These are phyloP conservation scores for Nepenthes mirabilis DNA, from an alignment of 148 eudicot genomes.

Conservation along the genomic window DNA sequence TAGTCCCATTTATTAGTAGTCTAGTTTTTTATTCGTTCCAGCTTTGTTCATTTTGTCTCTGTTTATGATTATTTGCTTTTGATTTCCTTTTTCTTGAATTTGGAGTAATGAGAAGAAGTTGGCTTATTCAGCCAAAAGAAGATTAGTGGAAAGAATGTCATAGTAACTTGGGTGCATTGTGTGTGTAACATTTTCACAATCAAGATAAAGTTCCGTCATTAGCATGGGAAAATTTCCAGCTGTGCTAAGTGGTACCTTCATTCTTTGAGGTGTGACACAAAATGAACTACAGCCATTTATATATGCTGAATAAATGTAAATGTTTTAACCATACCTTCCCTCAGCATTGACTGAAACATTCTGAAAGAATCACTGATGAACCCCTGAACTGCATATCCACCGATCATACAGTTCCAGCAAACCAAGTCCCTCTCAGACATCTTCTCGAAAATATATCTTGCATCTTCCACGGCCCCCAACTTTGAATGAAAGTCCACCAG, in stretches of 20 bases:
- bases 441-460: constrained; percentile 16
- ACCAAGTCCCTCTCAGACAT: constrained; percentile 30
- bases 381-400: constrained; percentile 23
- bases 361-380: constrained; percentile 9
- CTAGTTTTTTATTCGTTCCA: too few relatives aligned
- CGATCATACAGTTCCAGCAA: constrained; percentile 33
- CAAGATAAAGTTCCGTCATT: too few relatives aligned
- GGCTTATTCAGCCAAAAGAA: too few relatives aligned
- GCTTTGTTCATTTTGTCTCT: too few relatives aligned
- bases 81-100: too few relatives aligned
- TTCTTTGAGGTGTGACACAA: background rate
- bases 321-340: constrained; percentile 14
- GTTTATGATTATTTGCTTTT: too few relatives aligned
- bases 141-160: too few relatives aligned
- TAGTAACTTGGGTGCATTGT: too few relatives aligned
- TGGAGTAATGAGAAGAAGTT: too few relatives aligned
- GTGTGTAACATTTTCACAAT: too few relatives aligned
- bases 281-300: background rate
- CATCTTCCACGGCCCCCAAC: constrained; percentile 27
- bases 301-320: background rate
- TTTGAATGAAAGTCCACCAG: constrained; percentile 25
- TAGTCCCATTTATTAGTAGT: too few relatives aligned
- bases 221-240: too few relatives aligned
- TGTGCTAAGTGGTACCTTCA: background rate
- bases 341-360: constrained; percentile 14